A percentile compares a stretch with the other conserved stretches of the same genome.
phyloP scores from a whole-genome alignment of 2,329 filamentous ascomycete genomes.

The Huntiella savannae region DNA sequence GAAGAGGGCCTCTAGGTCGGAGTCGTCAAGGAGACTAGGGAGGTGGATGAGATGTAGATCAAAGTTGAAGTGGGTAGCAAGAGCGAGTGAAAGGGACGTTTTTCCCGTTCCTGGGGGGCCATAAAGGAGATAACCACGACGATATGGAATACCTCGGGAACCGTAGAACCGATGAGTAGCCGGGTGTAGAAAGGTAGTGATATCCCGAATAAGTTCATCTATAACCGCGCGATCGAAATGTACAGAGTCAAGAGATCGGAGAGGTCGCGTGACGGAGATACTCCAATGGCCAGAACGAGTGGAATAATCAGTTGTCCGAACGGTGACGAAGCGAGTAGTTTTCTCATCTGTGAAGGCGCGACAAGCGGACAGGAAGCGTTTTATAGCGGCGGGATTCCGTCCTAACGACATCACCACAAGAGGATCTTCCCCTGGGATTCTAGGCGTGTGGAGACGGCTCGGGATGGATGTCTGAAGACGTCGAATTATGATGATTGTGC shows the following conservation, averaged over 20 bases:
- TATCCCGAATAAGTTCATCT: constrained; percentile 44
- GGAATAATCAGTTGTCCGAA: constrained; percentile 16
- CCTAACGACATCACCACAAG: constrained; percentile 22
- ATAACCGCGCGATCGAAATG: constrained; percentile 53
- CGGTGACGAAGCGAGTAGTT: constrained; percentile 19
- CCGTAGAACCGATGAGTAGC: constrained; percentile 54
- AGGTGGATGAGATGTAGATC: constrained; percentile 47
- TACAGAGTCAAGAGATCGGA: constrained; percentile 55
- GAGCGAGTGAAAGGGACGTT: constrained; percentile 45
- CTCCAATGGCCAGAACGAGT: constrained; percentile 18
- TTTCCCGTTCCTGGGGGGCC: constrained; percentile 61
- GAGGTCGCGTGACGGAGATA: constrained; percentile 31
- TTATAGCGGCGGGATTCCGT: constrained; percentile 18
- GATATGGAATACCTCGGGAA: constrained; percentile 54
- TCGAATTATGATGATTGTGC: constrained; percentile 20
- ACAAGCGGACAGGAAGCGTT: constrained; percentile 17
- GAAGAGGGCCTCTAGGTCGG: constrained; percentile 44
- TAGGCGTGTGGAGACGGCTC: constrained; percentile 1
- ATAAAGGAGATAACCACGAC: constrained; percentile 60
- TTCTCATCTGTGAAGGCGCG: constrained; percentile 19
- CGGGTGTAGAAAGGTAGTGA: constrained; percentile 62
- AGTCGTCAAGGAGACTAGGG: constrained; percentile 30
- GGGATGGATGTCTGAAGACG: constrained; percentile 15
- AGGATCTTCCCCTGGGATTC: constrained; percentile 16
- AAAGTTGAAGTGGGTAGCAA: constrained; percentile 46